Conservation (phyloP, 148 eudicot species). For the Arbutus unedo region DNA sequence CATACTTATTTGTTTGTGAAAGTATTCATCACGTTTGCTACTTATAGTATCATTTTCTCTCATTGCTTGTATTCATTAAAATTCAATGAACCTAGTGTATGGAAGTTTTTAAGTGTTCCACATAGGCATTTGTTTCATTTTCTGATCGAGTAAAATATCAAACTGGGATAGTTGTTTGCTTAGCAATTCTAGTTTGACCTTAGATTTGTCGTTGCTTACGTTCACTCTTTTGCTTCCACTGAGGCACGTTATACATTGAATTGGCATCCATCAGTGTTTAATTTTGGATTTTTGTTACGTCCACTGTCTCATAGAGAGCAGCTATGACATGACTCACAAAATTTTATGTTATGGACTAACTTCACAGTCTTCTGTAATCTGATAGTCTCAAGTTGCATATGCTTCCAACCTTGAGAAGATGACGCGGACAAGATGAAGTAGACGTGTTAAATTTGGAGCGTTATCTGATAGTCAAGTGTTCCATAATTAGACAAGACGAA, state of each 20-base stretch:
- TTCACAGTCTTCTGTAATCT: not conserved
- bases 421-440: not conserved
- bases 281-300: not conserved
- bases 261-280: not conserved
- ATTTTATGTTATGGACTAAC: not conserved
- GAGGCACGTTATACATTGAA: not conserved
- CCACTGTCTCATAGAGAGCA: not conserved
- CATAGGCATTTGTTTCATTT: not conserved
- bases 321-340: not conserved
- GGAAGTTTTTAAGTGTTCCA: not conserved
- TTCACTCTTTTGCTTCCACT: not conserved
- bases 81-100: not conserved
- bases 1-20: not conserved
- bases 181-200: not conserved
- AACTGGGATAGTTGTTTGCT: not conserved
- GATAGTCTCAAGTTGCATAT: not conserved
- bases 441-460: not conserved
- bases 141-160: not conserved
- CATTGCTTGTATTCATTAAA: slow-evolving; percentile 3
- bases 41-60: not conserved
- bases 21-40: not conserved
- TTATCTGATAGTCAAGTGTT: not conserved
- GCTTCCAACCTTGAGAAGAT: not conserved
- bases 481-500: not conserved
- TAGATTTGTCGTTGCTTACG: not conserved